These are phyloP conservation scores for Grammothele lineata DNA, from an alignment of 768 basidiomycete genomes.

Conservation along the genomic window DNA sequence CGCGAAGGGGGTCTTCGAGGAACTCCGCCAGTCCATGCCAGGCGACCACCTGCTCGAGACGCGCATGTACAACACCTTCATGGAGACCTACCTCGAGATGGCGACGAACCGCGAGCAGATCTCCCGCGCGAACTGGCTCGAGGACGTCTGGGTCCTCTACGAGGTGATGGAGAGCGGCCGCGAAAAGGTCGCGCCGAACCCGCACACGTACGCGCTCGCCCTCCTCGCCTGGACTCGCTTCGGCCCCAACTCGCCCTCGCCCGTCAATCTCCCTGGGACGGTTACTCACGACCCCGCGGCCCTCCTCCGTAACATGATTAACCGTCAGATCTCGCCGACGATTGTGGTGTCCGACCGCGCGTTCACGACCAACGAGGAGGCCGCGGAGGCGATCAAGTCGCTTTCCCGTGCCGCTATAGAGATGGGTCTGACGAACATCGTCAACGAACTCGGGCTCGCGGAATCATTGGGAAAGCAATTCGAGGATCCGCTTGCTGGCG, in stretches of 20 bases:
- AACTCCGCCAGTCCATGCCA: slow-evolving; percentile 41
- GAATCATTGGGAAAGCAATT: slow-evolving; percentile 38
- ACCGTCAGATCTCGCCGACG: slow-evolving; percentile 45
- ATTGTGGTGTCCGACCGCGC: slow-evolving; percentile 54
- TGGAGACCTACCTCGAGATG: slow-evolving; percentile 62
- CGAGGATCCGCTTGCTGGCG: slow-evolving; percentile 41
- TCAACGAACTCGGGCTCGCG: slow-evolving; percentile 53
- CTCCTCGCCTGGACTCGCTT: slow-evolving; percentile 52
- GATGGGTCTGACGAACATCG: slow-evolving; percentile 43
- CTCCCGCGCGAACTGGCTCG: slow-evolving; percentile 52
- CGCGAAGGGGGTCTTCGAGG: slow-evolving; percentile 69
- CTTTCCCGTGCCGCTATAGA: slow-evolving; percentile 61
- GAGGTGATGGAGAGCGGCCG: slow-evolving; percentile 44
- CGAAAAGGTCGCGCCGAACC: slow-evolving; percentile 47
- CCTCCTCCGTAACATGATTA: slow-evolving; percentile 33
- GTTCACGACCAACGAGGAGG: slow-evolving; percentile 52
- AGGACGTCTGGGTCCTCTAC: slow-evolving; percentile 59
- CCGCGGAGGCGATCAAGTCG: slow-evolving; percentile 46
- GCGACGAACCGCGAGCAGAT: slow-evolving; percentile 42
- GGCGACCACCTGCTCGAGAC: slow-evolving; percentile 44
- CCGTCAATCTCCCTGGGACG: slow-evolving; percentile 7
- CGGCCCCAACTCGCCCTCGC: slow-evolving; percentile 26
- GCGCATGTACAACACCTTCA: slow-evolving; percentile 58
- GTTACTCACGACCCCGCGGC: slow-evolving; percentile 19
- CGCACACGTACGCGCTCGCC: slow-evolving; percentile 67